A percentile compares a stretch with the other conserved stretches of the same genome.
phyloP scores from a whole-genome alignment of 495 filamentous ascomycete genomes.

The Apodospora peruviana region DNA sequence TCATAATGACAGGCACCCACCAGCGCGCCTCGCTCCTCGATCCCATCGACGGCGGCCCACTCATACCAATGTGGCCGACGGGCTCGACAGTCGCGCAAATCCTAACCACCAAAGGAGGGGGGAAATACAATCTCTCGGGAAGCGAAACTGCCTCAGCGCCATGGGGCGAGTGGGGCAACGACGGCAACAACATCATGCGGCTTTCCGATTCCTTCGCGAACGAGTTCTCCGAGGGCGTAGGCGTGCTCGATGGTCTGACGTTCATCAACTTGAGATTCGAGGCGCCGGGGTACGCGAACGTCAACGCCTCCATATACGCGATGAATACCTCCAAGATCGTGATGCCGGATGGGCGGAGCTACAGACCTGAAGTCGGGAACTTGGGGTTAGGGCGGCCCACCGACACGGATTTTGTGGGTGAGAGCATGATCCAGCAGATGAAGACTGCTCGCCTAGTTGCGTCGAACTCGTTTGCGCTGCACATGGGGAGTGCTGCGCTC shows the following conservation, averaged over 20 bases:
- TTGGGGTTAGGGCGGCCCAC: slow-evolving; percentile 3
- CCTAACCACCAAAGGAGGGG: background rate
- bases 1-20: slow-evolving; percentile 11
- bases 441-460: slow-evolving; percentile 19
- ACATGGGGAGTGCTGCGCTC: slow-evolving; percentile 40
- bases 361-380: slow-evolving; percentile 2
- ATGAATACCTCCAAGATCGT: slow-evolving; percentile 2
- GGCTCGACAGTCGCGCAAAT: background rate
- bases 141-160: background rate
- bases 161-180: background rate
- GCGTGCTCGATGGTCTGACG: slow-evolving; percentile 6
- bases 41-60: background rate
- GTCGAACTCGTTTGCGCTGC: slow-evolving; percentile 44
- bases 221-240: slow-evolving; percentile 1
- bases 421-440: slow-evolving; percentile 9
- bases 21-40: background rate
- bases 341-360: slow-evolving; percentile 3
- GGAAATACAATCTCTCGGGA: slow-evolving; percentile 5
- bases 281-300: slow-evolving; percentile 3
- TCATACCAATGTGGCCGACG: slow-evolving; percentile 12
- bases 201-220: slow-evolving; percentile 1
- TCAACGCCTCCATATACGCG: slow-evolving; percentile 9
- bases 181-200: background rate
- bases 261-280: slow-evolving; percentile 7
- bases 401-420: background rate